Conservation (phyloP, 257 asterid genomes). For the Rhazya stricta region DNA sequence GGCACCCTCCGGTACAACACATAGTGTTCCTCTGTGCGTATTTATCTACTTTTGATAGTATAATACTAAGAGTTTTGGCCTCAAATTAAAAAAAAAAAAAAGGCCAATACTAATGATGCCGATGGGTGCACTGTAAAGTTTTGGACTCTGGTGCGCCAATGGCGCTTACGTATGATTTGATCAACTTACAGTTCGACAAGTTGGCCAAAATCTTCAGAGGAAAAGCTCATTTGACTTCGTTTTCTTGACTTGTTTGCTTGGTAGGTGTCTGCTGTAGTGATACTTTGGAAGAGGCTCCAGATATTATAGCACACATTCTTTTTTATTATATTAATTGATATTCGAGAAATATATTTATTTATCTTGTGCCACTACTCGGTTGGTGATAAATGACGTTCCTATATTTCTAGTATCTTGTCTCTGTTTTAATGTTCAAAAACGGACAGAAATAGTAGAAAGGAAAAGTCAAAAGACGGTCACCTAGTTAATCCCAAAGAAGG, state of each 20-base stretch:
- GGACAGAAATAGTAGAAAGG: too few species aligned
- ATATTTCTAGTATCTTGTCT: too few species aligned
- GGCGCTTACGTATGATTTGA: neutral
- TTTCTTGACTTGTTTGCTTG: neutral
- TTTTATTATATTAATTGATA: too few species aligned
- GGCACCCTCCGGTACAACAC: neutral
- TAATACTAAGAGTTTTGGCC: neutral
- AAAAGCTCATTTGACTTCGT: neutral
- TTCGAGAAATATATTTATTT: too few species aligned
- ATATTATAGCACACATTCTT: too few species aligned
- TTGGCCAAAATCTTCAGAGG: constrained; percentile 1
- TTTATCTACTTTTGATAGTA: too few species aligned
- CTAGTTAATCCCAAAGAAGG: too few species aligned
- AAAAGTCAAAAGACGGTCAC: too few species aligned
- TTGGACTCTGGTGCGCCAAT: constrained; percentile 21
- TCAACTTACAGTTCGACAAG: neutral
- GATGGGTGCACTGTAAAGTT: constrained; percentile 6
- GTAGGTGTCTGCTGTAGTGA: neutral
- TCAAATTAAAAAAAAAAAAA: neutral
- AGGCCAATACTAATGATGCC: neutral
- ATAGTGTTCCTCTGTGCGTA: too few species aligned
- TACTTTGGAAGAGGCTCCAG: neutral
- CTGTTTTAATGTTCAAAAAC: too few species aligned
- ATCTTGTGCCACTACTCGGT: too few species aligned
- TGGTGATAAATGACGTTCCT: too few species aligned